Percentiles rank a stretch among this genome's conserved stretches.
Evolutionary conservation across 116 monocot species (phyloP).

Genomic region (Iris pallida): DNA sequence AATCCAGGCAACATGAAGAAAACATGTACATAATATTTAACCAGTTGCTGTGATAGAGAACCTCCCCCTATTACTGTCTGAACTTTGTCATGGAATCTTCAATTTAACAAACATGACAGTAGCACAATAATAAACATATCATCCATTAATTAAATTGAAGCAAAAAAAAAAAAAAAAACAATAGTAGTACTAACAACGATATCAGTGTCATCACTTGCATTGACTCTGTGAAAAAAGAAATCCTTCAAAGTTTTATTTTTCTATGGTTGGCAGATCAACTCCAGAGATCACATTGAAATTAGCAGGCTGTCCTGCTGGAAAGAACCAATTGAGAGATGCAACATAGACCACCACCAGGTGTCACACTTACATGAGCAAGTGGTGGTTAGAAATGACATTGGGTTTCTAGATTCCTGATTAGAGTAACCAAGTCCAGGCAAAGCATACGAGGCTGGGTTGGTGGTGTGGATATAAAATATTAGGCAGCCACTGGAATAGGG

Average conservation of each 20-base stretch:
- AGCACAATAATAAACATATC: conserved; percentile 8
- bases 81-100: conserved; percentile 5
- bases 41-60: no score
- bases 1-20: no score
- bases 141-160: background rate
- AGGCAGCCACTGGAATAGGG: conserved; percentile 3
- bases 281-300: conserved; percentile 3
- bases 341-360: background rate
- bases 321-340: background rate
- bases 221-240: conserved; percentile 3
- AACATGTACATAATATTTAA: no score
- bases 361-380: background rate
- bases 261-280: no score
- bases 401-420: background rate
- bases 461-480: background rate
- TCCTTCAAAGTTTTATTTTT: background rate
- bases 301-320: background rate
- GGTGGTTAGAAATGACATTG: background rate
- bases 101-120: conserved; percentile 6
- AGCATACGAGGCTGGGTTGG: background rate
- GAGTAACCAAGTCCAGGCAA: background rate
- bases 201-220: conserved; percentile 2
- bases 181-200: background rate
- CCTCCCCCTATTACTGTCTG: no score
- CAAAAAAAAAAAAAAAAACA: background rate